These are phyloP conservation scores for Paxillus involutus DNA, from an alignment of 768 basidiomycete genomes.

Conservation along the genomic window DNA sequence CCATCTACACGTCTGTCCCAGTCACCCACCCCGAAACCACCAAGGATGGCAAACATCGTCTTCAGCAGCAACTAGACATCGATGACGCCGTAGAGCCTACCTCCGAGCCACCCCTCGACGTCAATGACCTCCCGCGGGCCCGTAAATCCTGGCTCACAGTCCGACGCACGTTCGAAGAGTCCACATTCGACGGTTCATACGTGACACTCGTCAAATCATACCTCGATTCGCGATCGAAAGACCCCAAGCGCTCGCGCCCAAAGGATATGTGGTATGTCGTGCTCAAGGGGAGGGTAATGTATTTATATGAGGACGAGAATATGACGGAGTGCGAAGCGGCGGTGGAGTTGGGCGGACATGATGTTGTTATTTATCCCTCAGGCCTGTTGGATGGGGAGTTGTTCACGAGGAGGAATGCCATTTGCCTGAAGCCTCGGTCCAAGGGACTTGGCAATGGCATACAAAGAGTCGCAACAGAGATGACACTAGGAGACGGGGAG, in stretches of 20 bases:
- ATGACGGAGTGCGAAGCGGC: constrained; percentile 90
- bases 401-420: constrained; percentile 87
- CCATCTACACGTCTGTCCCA: constrained; percentile 86
- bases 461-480: constrained; percentile 55
- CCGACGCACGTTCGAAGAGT: constrained; percentile 75
- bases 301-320: constrained; percentile 90
- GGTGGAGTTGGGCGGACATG: constrained; percentile 80
- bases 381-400: constrained; percentile 83
- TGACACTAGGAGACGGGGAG: constrained; percentile 34
- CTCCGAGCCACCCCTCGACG: constrained; percentile 24
- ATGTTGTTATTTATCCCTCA: constrained; percentile 74
- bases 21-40: constrained; percentile 52
- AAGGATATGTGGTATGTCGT: constrained; percentile 94
- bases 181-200: constrained; percentile 62
- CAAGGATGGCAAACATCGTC: constrained; percentile 37
- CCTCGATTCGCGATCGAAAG: constrained; percentile 79
- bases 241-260: constrained; percentile 79
- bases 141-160: constrained; percentile 85
- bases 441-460: constrained; percentile 34
- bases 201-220: constrained; percentile 79
- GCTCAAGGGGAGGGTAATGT: constrained; percentile 88
- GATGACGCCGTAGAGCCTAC: constrained; percentile 29
- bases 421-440: constrained; percentile 65
- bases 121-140: constrained; percentile 60
- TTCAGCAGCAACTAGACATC: constrained; percentile 17